phyloP scores from a whole-genome alignment of 2,329 filamentous ascomycete genomes.

The Penicillium aurantiogriseum region DNA sequence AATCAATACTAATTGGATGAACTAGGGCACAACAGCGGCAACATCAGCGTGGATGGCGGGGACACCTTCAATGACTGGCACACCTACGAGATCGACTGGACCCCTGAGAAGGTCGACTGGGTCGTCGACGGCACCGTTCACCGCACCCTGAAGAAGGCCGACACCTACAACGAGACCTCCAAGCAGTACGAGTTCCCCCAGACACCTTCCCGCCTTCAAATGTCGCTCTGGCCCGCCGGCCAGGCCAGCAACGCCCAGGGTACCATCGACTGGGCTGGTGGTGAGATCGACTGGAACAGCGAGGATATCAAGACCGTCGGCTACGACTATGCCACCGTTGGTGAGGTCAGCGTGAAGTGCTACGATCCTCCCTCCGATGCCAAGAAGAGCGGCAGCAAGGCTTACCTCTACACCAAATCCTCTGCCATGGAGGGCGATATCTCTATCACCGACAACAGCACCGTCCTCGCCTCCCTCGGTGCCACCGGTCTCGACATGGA shows the following conservation, averaged over 20 bases:
- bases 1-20: background rate
- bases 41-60: conserved; percentile 57
- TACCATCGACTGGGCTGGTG: conserved; percentile 89
- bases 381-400: conserved; percentile 57
- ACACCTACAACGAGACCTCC: conserved; percentile 82
- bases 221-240: conserved; percentile 95
- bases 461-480: conserved; percentile 73
- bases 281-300: conserved; percentile 81
- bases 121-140: conserved; percentile 75
- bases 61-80: conserved; percentile 79
- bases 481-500: conserved; percentile 77
- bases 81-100: conserved; percentile 92
- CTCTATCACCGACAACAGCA: conserved; percentile 69
- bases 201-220: conserved; percentile 83
- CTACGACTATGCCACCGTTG: conserved; percentile 84
- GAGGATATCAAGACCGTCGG: conserved; percentile 76
- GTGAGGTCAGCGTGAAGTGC: conserved; percentile 79
- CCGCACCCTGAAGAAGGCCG: conserved; percentile 69
- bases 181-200: conserved; percentile 87
- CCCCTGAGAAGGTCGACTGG: conserved; percentile 82
- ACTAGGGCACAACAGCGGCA: conserved; percentile 51
- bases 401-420: conserved; percentile 71
- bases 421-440: conserved; percentile 74
- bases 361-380: conserved; percentile 75
- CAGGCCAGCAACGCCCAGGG: conserved; percentile 73